Percentiles rank a stretch among this genome's conserved stretches.
Conservation (phyloP, 805 yeast species). For the Saccharomycopsis fodiens region DNA sequence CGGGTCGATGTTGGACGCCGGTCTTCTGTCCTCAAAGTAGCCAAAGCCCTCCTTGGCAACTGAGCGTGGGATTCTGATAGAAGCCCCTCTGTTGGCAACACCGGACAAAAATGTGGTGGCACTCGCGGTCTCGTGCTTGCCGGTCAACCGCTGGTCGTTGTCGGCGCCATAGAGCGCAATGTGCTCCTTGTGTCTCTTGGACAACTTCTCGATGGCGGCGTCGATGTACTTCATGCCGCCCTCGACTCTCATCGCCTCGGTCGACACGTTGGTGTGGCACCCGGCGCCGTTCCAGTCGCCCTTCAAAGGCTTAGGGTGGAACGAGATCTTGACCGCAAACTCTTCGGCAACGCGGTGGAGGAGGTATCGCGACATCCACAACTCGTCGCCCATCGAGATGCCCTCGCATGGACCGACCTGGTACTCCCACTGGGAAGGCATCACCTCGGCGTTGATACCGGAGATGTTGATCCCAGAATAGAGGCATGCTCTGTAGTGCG, state of each 20-base stretch:
- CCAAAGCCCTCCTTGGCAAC: constrained; percentile 98
- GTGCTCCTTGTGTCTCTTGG: constrained; percentile 96
- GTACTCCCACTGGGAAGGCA: constrained; percentile 99
- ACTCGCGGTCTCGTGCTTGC: constrained; percentile 97
- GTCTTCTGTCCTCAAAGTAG: constrained; percentile 99
- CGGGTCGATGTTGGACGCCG: constrained; percentile 99
- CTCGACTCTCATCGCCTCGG: constrained; percentile 80
- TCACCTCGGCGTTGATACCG: constrained; percentile 98
- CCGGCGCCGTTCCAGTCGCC: constrained; percentile 99
- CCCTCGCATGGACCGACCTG: constrained; percentile 99
- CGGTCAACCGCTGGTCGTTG: constrained; percentile 92
- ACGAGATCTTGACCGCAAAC: constrained; percentile 95
- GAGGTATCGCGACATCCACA: constrained; percentile 93
- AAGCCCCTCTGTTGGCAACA: constrained; percentile 99
- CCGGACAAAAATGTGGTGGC: constrained; percentile 88
- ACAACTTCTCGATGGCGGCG: constrained; percentile 84
- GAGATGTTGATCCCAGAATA: constrained; percentile 86
- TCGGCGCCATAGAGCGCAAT: constrained; percentile 92
- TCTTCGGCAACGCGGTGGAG: constrained; percentile 96
- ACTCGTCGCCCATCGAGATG: constrained; percentile 93
- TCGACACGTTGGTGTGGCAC: constrained; percentile 98
- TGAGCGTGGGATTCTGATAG: constrained; percentile 97
- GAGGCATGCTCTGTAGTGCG: constrained; percentile 97
- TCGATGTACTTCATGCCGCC: constrained; percentile 97
- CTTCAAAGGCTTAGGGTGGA: constrained; percentile 98